These are phyloP conservation scores for Lophium mytilinum DNA, from an alignment of 495 filamentous ascomycete genomes.

Conservation along the genomic window DNA sequence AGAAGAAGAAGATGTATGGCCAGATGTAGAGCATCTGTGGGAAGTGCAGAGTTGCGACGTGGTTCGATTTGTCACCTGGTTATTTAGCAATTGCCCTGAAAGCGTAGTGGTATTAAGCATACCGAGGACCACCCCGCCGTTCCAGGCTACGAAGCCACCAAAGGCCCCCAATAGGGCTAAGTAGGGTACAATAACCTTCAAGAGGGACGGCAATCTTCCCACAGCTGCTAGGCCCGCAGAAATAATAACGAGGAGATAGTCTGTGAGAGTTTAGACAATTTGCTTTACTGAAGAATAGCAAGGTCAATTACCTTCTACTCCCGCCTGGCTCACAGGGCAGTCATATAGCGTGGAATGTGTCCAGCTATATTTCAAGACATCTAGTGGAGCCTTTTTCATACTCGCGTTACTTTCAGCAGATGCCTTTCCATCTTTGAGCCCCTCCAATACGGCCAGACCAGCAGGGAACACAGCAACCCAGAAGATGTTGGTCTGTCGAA, in stretches of 20 bases:
- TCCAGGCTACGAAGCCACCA: constrained; percentile 69
- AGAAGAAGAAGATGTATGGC: constrained; percentile 84
- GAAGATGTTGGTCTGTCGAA: constrained; percentile 93
- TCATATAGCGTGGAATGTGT: constrained; percentile 48
- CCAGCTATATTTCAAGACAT: constrained; percentile 24
- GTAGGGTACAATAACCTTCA: constrained; percentile 56
- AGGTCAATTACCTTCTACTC: constrained; percentile 34
- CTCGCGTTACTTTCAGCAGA: not conserved
- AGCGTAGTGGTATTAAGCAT: constrained; percentile 8
- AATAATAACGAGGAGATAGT: constrained; percentile 50
- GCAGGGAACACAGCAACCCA: constrained; percentile 87
- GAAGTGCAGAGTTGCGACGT: constrained; percentile 78
- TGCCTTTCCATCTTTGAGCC: not conserved
- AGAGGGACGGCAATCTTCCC: constrained; percentile 40
- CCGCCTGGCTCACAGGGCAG: constrained; percentile 35
- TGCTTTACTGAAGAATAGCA: not conserved
- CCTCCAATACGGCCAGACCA: constrained; percentile 54
- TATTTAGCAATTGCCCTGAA: constrained; percentile 9
- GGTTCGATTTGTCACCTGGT: constrained; percentile 84
- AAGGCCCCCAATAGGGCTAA: constrained; percentile 61
- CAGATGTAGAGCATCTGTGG: constrained; percentile 94
- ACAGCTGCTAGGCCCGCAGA: constrained; percentile 53
- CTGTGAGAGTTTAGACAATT: constrained; percentile 30
- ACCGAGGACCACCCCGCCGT: constrained; percentile 88
- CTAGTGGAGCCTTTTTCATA: not conserved